Percentiles rank a stretch among this genome's conserved stretches.
These are phyloP conservation scores for Rubia balearica DNA, from an alignment of 305 asterid genomes.

Conservation along the genomic window DNA sequence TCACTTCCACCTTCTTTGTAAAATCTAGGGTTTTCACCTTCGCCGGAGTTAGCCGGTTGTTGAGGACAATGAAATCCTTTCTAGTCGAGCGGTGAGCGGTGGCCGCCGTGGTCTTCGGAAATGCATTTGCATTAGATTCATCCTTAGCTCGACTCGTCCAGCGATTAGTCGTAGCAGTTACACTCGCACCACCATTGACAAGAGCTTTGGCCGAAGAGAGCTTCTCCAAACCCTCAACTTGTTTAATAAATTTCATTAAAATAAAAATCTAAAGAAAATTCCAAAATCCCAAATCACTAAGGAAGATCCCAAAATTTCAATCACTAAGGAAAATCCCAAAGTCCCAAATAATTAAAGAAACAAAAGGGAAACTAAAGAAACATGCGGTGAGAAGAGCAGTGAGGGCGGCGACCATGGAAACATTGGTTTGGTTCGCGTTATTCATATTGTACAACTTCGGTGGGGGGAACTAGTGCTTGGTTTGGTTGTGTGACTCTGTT, in stretches of 20 bases:
- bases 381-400: constrained; percentile 38
- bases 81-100: too few species aligned
- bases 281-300: too few species aligned
- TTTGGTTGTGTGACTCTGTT: too few species aligned
- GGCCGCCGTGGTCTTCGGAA: too few species aligned
- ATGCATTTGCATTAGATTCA: not conserved
- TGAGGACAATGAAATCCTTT: too few species aligned
- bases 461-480: too few species aligned
- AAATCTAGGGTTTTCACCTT: constrained; percentile 37
- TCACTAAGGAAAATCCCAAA: not conserved
- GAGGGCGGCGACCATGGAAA: constrained; percentile 62
- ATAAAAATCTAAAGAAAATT: not conserved
- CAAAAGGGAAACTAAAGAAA: not conserved
- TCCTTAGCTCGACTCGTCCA: constrained; percentile 26
- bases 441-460: constrained; percentile 47
- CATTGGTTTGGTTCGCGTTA: constrained; percentile 56
- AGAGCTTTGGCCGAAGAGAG: constrained; percentile 32
- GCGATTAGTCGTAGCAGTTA: constrained; percentile 30
- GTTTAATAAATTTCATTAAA: not conserved
- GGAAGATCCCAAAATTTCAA: too few species aligned
- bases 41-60: constrained; percentile 28
- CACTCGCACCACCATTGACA: not conserved
- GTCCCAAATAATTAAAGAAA: not conserved
- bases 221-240: constrained; percentile 81
- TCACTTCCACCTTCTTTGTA: constrained; percentile 22